Evolutionary conservation across 352 stramenopile genomes (phyloP).

Genomic region (Elongisporangium prolatum): DNA sequence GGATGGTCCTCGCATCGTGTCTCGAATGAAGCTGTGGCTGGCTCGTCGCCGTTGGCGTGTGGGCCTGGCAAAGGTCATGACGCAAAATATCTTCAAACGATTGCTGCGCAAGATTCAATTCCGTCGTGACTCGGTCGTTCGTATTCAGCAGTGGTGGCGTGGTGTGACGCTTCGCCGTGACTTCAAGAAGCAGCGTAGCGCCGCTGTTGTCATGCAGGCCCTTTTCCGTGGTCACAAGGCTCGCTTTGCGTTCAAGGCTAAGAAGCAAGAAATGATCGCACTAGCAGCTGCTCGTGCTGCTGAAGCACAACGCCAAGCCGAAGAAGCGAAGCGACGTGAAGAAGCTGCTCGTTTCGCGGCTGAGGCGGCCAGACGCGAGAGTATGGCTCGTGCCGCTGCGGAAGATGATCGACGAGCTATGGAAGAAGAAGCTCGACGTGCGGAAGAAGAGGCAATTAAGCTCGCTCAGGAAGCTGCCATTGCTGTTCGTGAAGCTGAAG

Average conservation of each 20-base stretch:
- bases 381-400: slow-evolving; percentile 39
- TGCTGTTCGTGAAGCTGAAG: slow-evolving; percentile 56
- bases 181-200: slow-evolving; percentile 79
- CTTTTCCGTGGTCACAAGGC: slow-evolving; percentile 77
- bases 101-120: slow-evolving; percentile 61
- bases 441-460: slow-evolving; percentile 56
- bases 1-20: slow-evolving; percentile 53
- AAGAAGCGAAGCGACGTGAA: slow-evolving; percentile 80
- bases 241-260: slow-evolving; percentile 70
- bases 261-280: slow-evolving; percentile 84
- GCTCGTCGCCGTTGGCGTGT: slow-evolving; percentile 69
- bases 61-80: slow-evolving; percentile 57
- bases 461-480: slow-evolving; percentile 47
- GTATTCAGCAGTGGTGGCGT: slow-evolving; percentile 86
- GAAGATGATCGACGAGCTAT: slow-evolving; percentile 59
- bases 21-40: slow-evolving; percentile 66
- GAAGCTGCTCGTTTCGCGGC: slow-evolving; percentile 59
- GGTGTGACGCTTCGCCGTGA: slow-evolving; percentile 60
- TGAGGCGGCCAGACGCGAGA: slow-evolving; percentile 53
- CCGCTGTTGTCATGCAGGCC: slow-evolving; percentile 68
- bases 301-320: slow-evolving; percentile 66
- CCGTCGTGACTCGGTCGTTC: slow-evolving; percentile 48
- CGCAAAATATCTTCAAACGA: slow-evolving; percentile 47
- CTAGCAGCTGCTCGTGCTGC: slow-evolving; percentile 66
- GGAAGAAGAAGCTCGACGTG: slow-evolving; percentile 67